A percentile compares a stretch with the other conserved stretches of the same genome.
These are phyloP conservation scores for Scleroderma citrinum DNA, from an alignment of 768 basidiomycete species.

Conservation along the genomic window DNA sequence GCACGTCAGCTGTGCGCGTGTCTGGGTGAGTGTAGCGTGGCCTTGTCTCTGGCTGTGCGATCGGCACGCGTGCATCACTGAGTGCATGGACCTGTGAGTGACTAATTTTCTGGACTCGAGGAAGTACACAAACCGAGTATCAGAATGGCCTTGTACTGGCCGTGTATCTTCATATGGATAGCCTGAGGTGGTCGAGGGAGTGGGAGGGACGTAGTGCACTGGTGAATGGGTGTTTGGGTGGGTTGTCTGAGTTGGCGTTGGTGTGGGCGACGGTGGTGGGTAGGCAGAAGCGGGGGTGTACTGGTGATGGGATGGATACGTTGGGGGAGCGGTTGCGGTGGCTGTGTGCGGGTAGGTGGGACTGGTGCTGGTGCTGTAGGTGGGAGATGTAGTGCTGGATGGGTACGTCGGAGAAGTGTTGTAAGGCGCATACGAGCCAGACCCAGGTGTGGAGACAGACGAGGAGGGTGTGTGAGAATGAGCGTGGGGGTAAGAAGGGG, in stretches of 20 bases:
- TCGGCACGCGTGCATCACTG: not conserved
- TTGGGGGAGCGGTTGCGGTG: slow-evolving; percentile 7
- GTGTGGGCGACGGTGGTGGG: slow-evolving; percentile 26
- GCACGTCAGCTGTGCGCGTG: slow-evolving; percentile 14
- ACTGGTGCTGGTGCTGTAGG: slow-evolving; percentile 18
- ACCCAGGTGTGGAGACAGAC: slow-evolving; percentile 12
- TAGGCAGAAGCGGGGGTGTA: slow-evolving; percentile 24
- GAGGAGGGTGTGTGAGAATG: slow-evolving; percentile 6
- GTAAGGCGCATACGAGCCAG: slow-evolving; percentile 14
- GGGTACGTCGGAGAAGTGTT: slow-evolving; percentile 16
- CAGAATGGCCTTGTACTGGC: slow-evolving; percentile 7
- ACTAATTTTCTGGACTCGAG: not conserved
- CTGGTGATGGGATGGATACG: slow-evolving; percentile 13
- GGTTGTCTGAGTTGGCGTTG: slow-evolving; percentile 23
- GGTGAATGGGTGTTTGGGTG: slow-evolving; percentile 10
- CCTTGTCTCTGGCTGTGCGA: not conserved
- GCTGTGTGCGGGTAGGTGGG: slow-evolving; percentile 10
- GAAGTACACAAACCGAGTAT: slow-evolving; percentile 14
- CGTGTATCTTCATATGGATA: slow-evolving; percentile 21
- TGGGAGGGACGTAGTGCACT: slow-evolving; percentile 17
- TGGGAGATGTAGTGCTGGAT: slow-evolving; percentile 17
- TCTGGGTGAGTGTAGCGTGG: slow-evolving; percentile 9
- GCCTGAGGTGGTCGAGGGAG: slow-evolving; percentile 11
- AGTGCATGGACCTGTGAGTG: not conserved
- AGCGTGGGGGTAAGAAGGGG: slow-evolving; percentile 5